Evolutionary conservation across 306 rosid species (phyloP), one percentile per base, ranked within the genome.

Genomic region (Cucumis cinereus): DNA sequence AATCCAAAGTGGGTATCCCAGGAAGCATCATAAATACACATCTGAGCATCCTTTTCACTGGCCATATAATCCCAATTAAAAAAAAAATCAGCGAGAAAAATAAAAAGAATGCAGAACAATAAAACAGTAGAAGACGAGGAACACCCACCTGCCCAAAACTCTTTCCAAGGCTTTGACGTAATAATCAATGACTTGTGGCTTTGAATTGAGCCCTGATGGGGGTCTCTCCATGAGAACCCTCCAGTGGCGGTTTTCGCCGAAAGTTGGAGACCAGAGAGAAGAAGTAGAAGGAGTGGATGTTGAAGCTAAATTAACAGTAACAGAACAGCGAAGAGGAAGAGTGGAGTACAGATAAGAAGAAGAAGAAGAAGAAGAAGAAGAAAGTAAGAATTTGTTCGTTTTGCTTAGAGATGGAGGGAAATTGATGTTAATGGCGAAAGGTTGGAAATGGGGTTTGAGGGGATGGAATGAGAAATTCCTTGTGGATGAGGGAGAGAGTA

Each of bases 1-100:
- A 92, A 90, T 56, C 88, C 89, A 17, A 79, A 89, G 68, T 83
- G 86, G 80, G 90, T 74, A 57, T 80, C 83, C 86, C 85, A 87
- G n/a, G 92, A 89, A 85, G 91, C 90, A 85, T 92, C 88, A 76
- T 92, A 90, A 30, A 90, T 81, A 82, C 91, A 83, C 91, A 86
- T 87, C 79, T 92, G 98, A 84, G 94, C 91, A 47, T 89, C 98
- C 79, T 80, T 74, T 82, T 90, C 96, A 74, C 96, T 92, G 82
- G 19, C 49, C 52, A 82, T 67, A 68, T 56, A 72, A 84, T 47
- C 58, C 10, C 52, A 82, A 79, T 41, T 67, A 23, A 57, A 67
- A 80, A 47, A 9, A 79, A 80, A 76, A 77, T 8, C 36, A 80
- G 70, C 9, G 40, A 63, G 53, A 12, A 38, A 36, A 64, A 19